Evolutionary conservation across 2,329 filamentous ascomycete species (phyloP), one percentile per base, ranked within the genome.

Genomic region (Phialophora verrucosa): DNA sequence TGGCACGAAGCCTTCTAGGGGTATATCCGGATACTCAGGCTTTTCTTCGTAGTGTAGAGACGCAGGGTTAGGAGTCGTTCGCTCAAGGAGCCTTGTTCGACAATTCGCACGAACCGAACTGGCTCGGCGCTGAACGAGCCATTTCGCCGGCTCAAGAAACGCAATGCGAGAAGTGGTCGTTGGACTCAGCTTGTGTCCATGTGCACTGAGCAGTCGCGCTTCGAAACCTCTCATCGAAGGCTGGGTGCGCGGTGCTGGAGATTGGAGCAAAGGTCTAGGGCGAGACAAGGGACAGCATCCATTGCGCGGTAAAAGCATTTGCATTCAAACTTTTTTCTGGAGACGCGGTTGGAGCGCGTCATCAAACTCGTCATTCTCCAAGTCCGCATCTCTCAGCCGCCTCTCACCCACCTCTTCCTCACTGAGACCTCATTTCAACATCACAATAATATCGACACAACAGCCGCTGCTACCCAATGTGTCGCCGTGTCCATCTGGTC

Each of bases 191-290:
- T 20, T 27, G 23, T 59, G 32, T 27, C 56, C 56, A 59, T 31
- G 23, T 47, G 56, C 56, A 38, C 32, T 25, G 56, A 59, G n/a
- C n/a, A 27, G 23, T 59, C 56, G 56, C 38, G 14, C 56, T n/a
- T 27, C 56, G 23, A 31, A 27, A 38, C 56, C 38, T 59, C 56
- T 59, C 56, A 59, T 59, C 56, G 56, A 59, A 59, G 23, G 23
- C n/a, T 27, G 29, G 12, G 42, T 17, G 38, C 23, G 38, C n/a
- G n/a, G 7, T 27, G 38, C 35, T 38, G 31, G 6, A 42, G 54
- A 23, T 38, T 42, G 17, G 11, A 29, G 31, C 20, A 20, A 42
- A 53, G 10, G 23, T 17, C 10, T 1, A 29, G 23, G 20, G 1
- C 2, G 20, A 14, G 20, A 14, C 1, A 4, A 53, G 20, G 14